These are phyloP conservation scores for Immersiporthe knoxdaviesiana DNA, from an alignment of 2,329 filamentous ascomycete genomes.

Conservation along the genomic window DNA sequence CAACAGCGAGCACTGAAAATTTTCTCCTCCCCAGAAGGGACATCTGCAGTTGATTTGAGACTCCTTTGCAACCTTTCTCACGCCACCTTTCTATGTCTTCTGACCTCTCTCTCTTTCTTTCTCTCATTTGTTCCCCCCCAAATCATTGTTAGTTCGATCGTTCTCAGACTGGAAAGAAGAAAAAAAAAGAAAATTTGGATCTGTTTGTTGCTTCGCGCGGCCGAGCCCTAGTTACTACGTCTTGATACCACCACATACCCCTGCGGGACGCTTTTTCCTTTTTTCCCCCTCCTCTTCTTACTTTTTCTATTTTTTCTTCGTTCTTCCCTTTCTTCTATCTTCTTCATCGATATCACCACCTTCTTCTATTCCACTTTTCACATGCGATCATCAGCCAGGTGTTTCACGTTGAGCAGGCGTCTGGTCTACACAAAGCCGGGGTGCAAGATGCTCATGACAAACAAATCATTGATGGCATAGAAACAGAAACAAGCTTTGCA, in stretches of 20 bases:
- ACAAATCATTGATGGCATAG: constrained; percentile 12
- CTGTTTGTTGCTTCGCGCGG: constrained; percentile 21
- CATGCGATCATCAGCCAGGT: constrained; percentile 1
- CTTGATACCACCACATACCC: constrained; percentile 30
- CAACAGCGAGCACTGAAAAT: not conserved
- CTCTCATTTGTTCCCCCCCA: constrained; percentile 24
- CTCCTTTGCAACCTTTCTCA: not conserved
- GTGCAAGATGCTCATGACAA: not conserved
- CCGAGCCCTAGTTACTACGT: constrained; percentile 21
- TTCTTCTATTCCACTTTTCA: constrained; percentile 1
- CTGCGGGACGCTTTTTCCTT: not conserved
- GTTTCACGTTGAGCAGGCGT: constrained; percentile 6
- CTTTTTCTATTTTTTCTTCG: not conserved
- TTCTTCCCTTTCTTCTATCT: not conserved
- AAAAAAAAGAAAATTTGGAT: constrained; percentile 28
- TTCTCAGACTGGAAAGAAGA: constrained; percentile 23
- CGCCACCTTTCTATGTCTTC: constrained; percentile 3
- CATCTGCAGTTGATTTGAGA: constrained; percentile 12
- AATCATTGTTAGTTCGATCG: not conserved
- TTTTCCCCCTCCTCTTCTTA: constrained; percentile 17
- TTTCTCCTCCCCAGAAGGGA: not conserved
- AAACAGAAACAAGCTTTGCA: not conserved
- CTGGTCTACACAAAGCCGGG: constrained; percentile 1
- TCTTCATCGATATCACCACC: not conserved
- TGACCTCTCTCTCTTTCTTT: too few species aligned